phyloP scores from a whole-genome alignment of 352 stramenopile species.

The Pythium folliculosum region DNA sequence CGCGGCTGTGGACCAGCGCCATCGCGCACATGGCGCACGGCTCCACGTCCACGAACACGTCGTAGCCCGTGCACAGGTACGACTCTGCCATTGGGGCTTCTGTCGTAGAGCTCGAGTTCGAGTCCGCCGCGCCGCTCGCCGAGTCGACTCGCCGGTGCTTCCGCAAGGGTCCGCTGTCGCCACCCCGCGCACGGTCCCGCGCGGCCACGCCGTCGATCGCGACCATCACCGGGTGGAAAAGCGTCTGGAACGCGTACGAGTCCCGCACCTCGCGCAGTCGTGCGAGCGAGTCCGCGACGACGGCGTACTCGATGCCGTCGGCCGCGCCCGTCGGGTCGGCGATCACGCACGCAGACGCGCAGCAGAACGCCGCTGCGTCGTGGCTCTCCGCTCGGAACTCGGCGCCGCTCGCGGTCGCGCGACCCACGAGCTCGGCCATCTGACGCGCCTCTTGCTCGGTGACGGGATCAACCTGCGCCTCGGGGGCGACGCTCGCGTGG shows the following conservation, averaged over 20 bases:
- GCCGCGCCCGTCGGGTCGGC: conserved; percentile 38
- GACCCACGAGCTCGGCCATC: conserved; percentile 32
- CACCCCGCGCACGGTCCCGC: conserved; percentile 50
- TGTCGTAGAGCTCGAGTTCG: not conserved
- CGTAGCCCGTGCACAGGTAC: conserved; percentile 90
- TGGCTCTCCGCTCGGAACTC: conserved; percentile 21
- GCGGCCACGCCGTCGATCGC: conserved; percentile 64
- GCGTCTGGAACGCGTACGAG: conserved; percentile 40
- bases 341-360: conserved; percentile 54
- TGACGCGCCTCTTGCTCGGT: conserved; percentile 38
- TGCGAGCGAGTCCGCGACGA: conserved; percentile 35
- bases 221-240: conserved; percentile 77
- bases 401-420: conserved; percentile 29
- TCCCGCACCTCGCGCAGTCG: not conserved
- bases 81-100: conserved; percentile 34
- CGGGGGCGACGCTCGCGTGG: conserved; percentile 62
- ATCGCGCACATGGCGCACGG: conserved; percentile 90
- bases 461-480: conserved; percentile 44
- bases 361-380: conserved; percentile 33
- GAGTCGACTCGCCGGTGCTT: conserved; percentile 29
- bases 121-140: not conserved
- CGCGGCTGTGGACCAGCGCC: conserved; percentile 87
- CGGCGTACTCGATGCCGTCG: conserved; percentile 18
- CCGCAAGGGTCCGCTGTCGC: conserved; percentile 28
- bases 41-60: conserved; percentile 84